phyloP scores from a whole-genome alignment of 169 alveolate genomes.

The Plasmodium ovale region DNA sequence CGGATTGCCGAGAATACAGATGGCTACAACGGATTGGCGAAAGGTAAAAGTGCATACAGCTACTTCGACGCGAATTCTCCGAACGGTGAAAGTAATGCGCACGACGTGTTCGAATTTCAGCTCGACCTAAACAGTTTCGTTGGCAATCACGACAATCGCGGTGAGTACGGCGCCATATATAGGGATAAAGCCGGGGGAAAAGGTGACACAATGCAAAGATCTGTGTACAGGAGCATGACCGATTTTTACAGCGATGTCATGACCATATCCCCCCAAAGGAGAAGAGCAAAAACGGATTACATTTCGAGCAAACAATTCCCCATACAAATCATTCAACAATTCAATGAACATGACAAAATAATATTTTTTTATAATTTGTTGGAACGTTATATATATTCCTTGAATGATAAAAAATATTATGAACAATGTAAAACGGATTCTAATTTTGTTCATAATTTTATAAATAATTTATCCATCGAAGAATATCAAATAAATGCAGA shows the following conservation, averaged over 20 bases:
- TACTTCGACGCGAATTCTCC: no score
- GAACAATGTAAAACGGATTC: conserved; percentile 3
- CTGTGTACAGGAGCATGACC: no score
- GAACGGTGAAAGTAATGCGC: no score
- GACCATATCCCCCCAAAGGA: no score
- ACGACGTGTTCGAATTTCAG: neutral
- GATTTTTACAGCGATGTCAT: no score
- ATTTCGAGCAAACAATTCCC: no score
- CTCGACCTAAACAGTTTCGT: neutral
- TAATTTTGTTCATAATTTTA: conserved; percentile 60
- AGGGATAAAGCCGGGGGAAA: no score
- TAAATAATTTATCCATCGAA: conserved; percentile 17
- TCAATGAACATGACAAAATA: conserved; percentile 64
- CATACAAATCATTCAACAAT: conserved; percentile 9
- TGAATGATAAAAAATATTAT: conserved; percentile 25
- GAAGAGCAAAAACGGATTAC: no score
- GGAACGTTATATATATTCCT: conserved; percentile 4
- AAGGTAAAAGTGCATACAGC: no score
- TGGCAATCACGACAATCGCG: no score
- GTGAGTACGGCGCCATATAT: no score
- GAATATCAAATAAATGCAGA: conserved; percentile 6
- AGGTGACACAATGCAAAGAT: no score
- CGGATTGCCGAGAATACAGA: neutral
- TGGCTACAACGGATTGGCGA: neutral
- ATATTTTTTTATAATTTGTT: conserved; percentile 31